Evolutionary conservation across 2,329 filamentous ascomycete genomes (phyloP).

Genomic region (Aureobasidium lini): DNA sequence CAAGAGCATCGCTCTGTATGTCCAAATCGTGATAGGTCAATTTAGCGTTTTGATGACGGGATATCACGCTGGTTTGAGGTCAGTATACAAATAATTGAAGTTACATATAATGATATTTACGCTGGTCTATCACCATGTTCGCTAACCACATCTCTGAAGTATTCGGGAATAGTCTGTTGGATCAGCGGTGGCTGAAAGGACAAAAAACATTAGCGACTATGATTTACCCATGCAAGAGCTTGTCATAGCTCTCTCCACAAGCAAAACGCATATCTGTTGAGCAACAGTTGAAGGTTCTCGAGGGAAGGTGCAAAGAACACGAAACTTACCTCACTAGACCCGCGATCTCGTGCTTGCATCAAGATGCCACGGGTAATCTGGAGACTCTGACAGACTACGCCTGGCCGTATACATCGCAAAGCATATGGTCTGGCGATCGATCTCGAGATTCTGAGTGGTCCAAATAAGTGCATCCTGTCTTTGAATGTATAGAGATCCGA

Average conservation of each 20-base stretch:
- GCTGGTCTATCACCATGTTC: constrained; percentile 57
- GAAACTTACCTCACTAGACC: constrained; percentile 5
- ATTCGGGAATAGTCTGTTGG: constrained; percentile 60
- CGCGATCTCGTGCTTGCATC: constrained; percentile 10
- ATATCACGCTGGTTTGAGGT: constrained; percentile 43
- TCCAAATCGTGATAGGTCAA: constrained; percentile 74
- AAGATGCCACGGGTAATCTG: not conserved
- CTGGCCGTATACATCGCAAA: not conserved
- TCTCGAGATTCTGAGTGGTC: not conserved
- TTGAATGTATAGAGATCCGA: no score
- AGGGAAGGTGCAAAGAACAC: no score
- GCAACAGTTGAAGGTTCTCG: no score
- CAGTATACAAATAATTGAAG: not conserved
- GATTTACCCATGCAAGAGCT: not conserved
- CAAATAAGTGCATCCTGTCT: not conserved
- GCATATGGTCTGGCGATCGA: not conserved
- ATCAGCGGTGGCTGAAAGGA: constrained; percentile 59
- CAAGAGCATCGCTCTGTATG: constrained; percentile 65
- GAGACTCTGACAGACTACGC: not conserved
- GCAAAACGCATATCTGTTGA: no score
- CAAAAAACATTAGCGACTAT: not conserved
- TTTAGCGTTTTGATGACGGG: constrained; percentile 52
- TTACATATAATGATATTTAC: constrained; percentile 31
- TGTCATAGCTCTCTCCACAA: no score
- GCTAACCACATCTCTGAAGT: constrained; percentile 61